These are phyloP conservation scores for Euptelea pleiosperma DNA, from an alignment of 164 flowering plant species.

Conservation along the genomic window DNA sequence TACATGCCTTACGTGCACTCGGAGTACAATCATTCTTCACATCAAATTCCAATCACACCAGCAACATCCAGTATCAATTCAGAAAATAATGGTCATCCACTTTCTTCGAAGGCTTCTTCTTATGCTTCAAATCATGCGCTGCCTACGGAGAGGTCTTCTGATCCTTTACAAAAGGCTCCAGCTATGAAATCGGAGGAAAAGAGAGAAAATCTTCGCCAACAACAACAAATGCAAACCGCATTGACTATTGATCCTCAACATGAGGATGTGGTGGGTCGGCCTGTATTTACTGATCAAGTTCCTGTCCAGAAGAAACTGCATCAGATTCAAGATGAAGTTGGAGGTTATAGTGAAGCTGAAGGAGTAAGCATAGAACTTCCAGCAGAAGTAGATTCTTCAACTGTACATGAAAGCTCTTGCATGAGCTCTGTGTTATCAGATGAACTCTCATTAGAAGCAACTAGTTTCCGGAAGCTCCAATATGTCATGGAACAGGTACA, in stretches of 20 bases:
- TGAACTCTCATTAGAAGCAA: constrained; percentile 59
- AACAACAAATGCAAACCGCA: constrained; percentile 20
- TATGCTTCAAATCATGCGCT: constrained; percentile 40
- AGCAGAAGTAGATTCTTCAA: constrained; percentile 46
- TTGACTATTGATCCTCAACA: constrained; percentile 16
- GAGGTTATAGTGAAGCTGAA: constrained; percentile 40
- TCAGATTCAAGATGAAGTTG: constrained; percentile 32
- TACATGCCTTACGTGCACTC: constrained; percentile 21
- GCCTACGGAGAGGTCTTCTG: constrained; percentile 29
- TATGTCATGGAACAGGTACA: constrained; percentile 73
- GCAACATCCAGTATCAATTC: constrained; percentile 26
- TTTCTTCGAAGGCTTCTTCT: constrained; percentile 34
- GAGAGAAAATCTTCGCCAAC: constrained; percentile 13
- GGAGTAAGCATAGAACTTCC: constrained; percentile 18
- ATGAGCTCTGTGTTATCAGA: constrained; percentile 46
- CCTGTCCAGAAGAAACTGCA: constrained; percentile 21
- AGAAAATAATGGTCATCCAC: constrained; percentile 27
- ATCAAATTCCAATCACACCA: constrained; percentile 31
- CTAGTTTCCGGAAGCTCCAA: constrained; percentile 78
- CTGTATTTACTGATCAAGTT: constrained; percentile 21
- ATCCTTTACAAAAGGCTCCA: constrained; percentile 26
- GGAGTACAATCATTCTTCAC: constrained; percentile 29
- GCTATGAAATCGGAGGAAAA: constrained; percentile 20
- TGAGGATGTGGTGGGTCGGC: constrained; percentile 13
- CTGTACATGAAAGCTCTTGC: constrained; percentile 50